Conservation (phyloP, 2,329 filamentous ascomycete species). For the Chaetomiaceae sp. region DNA sequence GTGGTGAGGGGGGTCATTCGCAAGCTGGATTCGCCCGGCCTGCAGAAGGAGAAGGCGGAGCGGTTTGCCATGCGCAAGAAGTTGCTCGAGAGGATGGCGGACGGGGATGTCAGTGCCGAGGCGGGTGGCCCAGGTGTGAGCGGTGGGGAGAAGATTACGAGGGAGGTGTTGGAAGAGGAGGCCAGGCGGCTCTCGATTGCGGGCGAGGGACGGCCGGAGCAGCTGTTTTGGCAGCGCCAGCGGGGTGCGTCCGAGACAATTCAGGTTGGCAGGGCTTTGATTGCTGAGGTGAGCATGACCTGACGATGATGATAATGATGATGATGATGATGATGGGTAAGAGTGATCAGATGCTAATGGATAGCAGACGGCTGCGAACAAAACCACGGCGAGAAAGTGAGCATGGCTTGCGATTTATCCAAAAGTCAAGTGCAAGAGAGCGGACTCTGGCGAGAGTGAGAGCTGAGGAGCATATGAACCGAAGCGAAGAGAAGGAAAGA, state of each 20-base stretch:
- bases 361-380: too few species aligned
- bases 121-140: constrained; percentile 36
- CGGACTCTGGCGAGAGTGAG: too few species aligned
- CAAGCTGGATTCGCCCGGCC: constrained; percentile 79
- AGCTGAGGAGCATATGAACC: too few species aligned
- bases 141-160: constrained; percentile 59
- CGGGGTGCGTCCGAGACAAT: constrained; percentile 55
- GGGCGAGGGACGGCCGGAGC: constrained; percentile 48
- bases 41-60: constrained; percentile 80
- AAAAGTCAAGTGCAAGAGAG: too few species aligned
- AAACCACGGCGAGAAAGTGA: too few species aligned
- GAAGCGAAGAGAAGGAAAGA: too few species aligned
- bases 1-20: constrained; percentile 67
- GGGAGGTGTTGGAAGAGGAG: constrained; percentile 61
- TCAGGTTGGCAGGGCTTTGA: constrained; percentile 50
- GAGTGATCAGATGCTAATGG: too few species aligned
- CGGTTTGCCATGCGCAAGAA: constrained; percentile 75
- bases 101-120: constrained; percentile 49
- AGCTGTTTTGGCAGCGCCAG: constrained; percentile 59
- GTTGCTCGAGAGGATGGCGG: constrained; percentile 69
- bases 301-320: too few species aligned
- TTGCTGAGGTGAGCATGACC: constrained; percentile 40
- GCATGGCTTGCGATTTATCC: too few species aligned
- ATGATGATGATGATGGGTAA: too few species aligned
- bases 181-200: constrained; percentile 47